Evolutionary conservation across 225 moss, liverwort and hornwort species (phyloP), one percentile per base, ranked within the genome.

Genomic region (Polytrichum formosum): DNA sequence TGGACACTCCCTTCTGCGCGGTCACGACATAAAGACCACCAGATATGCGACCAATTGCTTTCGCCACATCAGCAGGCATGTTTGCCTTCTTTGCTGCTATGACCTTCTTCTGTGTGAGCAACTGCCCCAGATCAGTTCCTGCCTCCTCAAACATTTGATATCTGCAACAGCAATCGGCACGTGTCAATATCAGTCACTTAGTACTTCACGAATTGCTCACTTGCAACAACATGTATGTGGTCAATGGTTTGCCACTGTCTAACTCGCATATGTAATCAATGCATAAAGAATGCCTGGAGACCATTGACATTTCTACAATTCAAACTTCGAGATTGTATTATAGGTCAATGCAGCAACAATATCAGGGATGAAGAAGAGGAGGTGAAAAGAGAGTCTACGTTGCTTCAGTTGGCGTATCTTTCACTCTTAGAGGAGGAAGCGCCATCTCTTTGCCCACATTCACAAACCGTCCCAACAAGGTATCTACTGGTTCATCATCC

Each of bases 21-120:
- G 96, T 97, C 7, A 97, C 96, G 18, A 97, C 91, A 66, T 97
- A 97, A 27, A 97, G 93, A 56, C 96, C 96, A 35, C 96, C 96
- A 30, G 96, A 90, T 46, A 97, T 84, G 7, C 96, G 91, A n/a
- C 74, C 92, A 67, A 97, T 97, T 66, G 96, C 96, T 77, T 83
- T 93, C 0, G 93, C 91, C 67, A 97, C 90, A 64, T 93, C 93
- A 55, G 73, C 54, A 20, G 96, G 96, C 88, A 97, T 85, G n/a
- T 81, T 90, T 35, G 77, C 46, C 67, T 90, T 93, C 71, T 97
- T 97, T 35, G 78, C 74, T 79, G 83, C 72, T 54, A 97, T 92
- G 67, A 75, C 87, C 68, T 84, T 81, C 71, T 93, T 97, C 76
- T 97, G 89, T 19, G 96, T 93, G n/a, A 97, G 80, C 7, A 61